Evolutionary conservation across 306 rosid species (phyloP).

Genomic region (Cajanus cajan): DNA sequence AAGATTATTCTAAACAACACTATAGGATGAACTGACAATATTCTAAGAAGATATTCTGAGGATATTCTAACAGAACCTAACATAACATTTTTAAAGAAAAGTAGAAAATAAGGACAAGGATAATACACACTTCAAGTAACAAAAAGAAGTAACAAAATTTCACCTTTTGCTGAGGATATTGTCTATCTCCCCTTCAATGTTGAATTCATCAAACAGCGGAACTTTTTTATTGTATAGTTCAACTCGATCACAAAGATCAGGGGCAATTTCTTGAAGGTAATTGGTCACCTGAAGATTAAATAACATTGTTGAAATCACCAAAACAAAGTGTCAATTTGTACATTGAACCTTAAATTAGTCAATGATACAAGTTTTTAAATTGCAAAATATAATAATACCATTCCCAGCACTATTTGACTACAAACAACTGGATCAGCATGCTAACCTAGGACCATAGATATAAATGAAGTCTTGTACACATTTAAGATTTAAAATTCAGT

Average conservation of each 20-base stretch:
- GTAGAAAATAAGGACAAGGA: background rate
- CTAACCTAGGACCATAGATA: slow-evolving; percentile 15
- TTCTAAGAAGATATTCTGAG: background rate
- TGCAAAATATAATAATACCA: slow-evolving; percentile 7
- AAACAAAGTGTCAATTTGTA: slow-evolving; percentile 23
- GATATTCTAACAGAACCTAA: background rate
- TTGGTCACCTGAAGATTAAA: slow-evolving; percentile 67
- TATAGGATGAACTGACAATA: background rate
- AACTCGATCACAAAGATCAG: slow-evolving; percentile 89
- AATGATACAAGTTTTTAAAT: background rate
- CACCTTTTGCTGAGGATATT: slow-evolving; percentile 88
- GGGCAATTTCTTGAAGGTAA: slow-evolving; percentile 98
- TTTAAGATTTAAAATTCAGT: slow-evolving; percentile 11
- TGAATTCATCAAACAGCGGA: slow-evolving; percentile 87
- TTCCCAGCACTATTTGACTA: slow-evolving; percentile 21
- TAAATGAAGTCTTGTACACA: background rate
- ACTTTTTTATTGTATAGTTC: slow-evolving; percentile 66
- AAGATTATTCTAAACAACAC: background rate
- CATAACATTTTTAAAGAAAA: background rate
- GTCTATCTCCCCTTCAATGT: slow-evolving; percentile 89
- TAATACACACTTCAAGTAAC: slow-evolving; percentile 12
- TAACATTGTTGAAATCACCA: slow-evolving; percentile 19
- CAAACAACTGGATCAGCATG: slow-evolving; percentile 23
- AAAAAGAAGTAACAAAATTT: slow-evolving; percentile 28
- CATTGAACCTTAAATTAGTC: slow-evolving; percentile 20